Base-by-base conservation (phyloP, 169 alveolate genomes). In the Neospora caninum region DNA sequence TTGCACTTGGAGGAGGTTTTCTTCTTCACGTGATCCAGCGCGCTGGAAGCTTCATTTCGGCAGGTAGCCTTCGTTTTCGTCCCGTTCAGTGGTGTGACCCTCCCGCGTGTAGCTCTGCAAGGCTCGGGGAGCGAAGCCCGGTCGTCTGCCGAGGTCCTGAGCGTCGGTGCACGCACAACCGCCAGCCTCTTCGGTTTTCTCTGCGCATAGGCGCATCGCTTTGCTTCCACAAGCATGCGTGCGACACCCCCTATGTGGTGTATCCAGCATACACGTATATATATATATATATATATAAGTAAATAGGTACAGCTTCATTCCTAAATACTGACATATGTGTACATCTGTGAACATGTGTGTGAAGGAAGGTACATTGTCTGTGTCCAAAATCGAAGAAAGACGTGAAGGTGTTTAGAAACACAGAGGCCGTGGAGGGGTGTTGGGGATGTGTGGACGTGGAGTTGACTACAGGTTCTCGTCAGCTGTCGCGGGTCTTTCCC, bases 1-100 rank as follows among this genome's bases (percentile, higher is more conserved):
- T 82, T 36, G 89, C 89, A 2, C 18, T 39, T 36, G 89, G 89
- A 7, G 89, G 89, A 9, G 89, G 89, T 9, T 82, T 82, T 42
- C 89, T 82, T 42, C 67, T 82, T 10, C 89, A 82, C 38, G 64
- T 82, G 36, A 42, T 82, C 36, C 89, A 42, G 25, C 89, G 41
- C 4, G 58, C 67, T 0, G 89, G 89, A 64, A 42, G 38, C 41
- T 13, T 82, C 64, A 78, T 78, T 38, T 20, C 86, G 43, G 39
- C 86, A 13, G 86, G 86, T 78, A 13, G 13, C 13, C 13, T 13
- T 49, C 58, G 4, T 49, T 49, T 13, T 49, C 58, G 58, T 13
- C 22, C n/a, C n/a, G n/a, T n/a, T n/a, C n/a, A n/a, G n/a, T n/a
- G n/a, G n/a, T n/a, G n/a, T n/a, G n/a, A n/a, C n/a, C 73, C 73